Conservation (phyloP, 108 stramenopile genomes). For the Parietichytrium sp. region DNA sequence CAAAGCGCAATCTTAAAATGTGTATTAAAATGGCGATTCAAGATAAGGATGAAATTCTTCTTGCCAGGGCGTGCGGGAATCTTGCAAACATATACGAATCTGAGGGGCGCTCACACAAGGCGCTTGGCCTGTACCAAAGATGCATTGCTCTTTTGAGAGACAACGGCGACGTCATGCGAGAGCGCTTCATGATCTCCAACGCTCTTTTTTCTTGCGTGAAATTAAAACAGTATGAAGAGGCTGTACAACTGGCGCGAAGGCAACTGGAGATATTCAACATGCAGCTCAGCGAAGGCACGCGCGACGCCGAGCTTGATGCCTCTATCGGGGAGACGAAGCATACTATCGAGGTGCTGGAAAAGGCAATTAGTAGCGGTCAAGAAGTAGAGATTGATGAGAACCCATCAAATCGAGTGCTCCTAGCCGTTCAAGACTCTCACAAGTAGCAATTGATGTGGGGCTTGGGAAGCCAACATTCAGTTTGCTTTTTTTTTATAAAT, state of each 20-base stretch:
- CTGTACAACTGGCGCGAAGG: background rate
- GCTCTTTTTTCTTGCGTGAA: conserved; percentile 10
- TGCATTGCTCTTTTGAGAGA: conserved; percentile 6
- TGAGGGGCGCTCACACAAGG: background rate
- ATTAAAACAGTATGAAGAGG: conserved; percentile 21
- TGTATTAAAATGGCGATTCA: background rate
- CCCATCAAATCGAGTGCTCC: too few relatives aligned
- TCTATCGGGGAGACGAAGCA: too few relatives aligned
- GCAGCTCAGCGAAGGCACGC: too few relatives aligned
- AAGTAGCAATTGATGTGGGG: too few relatives aligned
- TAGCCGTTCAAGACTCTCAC: too few relatives aligned
- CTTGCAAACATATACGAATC: conserved; percentile 26
- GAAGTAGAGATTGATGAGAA: too few relatives aligned
- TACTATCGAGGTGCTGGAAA: too few relatives aligned
- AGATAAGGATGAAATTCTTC: background rate
- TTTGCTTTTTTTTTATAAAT: too few relatives aligned
- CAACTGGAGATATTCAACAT: conserved; percentile 13
- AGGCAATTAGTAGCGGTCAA: too few relatives aligned
- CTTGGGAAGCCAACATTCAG: too few relatives aligned
- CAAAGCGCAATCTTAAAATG: background rate
- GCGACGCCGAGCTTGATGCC: too few relatives aligned
- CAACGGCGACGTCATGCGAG: background rate
- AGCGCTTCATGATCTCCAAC: background rate
- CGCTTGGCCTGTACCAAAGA: background rate
- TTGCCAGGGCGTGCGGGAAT: background rate